These are phyloP conservation scores for Cinchona pubescens DNA, from an alignment of 257 asterid genomes.

Conservation along the genomic window DNA sequence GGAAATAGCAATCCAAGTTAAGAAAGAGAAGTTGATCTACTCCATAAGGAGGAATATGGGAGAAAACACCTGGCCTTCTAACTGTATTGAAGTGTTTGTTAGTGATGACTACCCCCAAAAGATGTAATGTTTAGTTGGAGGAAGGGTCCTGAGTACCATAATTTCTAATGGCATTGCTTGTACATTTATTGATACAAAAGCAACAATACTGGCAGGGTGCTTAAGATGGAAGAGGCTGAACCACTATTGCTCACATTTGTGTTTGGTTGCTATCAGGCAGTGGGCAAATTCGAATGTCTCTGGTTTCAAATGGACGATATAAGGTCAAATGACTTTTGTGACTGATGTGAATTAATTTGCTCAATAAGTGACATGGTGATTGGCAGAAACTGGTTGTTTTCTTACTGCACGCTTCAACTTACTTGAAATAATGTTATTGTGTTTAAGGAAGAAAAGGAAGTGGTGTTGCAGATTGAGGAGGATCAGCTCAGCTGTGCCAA, in stretches of 20 bases:
- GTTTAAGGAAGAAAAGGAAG: too few species aligned
- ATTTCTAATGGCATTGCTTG: background rate
- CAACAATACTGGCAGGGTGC: background rate
- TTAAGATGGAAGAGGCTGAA: background rate
- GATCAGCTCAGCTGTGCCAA: too few species aligned
- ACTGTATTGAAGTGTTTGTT: background rate
- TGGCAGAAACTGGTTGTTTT: too few species aligned
- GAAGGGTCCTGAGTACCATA: background rate
- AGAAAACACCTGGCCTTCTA: background rate
- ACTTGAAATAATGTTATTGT: too few species aligned
- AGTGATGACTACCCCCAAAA: background rate
- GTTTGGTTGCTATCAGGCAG: background rate
- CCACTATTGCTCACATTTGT: background rate
- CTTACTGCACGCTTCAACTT: too few species aligned
- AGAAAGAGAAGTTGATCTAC: background rate
- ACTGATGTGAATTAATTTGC: too few species aligned
- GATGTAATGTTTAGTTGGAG: background rate
- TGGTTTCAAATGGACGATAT: too few species aligned
- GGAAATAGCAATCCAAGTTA: too few species aligned
- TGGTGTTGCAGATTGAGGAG: too few species aligned
- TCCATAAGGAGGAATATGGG: background rate
- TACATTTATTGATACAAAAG: conserved; percentile 1
- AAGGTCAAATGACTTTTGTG: too few species aligned
- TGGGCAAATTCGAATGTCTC: too few species aligned
- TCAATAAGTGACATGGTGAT: too few species aligned